Evolutionary conservation across 2,329 filamentous ascomycete genomes (phyloP), one percentile per base, ranked within the genome.

Genomic region (Fusarium subtropicale): DNA sequence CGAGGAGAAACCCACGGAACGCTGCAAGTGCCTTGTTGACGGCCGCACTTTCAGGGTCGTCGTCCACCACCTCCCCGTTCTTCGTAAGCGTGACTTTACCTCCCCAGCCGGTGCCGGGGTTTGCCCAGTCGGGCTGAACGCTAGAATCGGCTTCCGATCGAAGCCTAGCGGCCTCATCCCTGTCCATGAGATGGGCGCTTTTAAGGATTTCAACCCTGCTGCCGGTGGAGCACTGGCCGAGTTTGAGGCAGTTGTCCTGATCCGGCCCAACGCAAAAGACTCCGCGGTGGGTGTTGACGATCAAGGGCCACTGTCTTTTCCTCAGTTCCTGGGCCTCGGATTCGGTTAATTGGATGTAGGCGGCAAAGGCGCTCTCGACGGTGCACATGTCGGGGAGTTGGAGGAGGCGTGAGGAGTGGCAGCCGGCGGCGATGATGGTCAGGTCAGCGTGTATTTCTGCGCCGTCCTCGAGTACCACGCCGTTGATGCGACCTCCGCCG

Each of bases 191-290:
- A 39, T 48, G 22, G 22, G 48, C 33, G 33, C 48, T 38, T 22
- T 36, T 36, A 28, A 52, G 48, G 48, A 53, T 42, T 33, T 53
- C 50, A 42, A 39, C 36, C 50, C 38, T 53, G 31, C 48, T 52
- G 48, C 48, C 34, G 9, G 48, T 51, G 47, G 33, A 51, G 47
- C 47, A 51, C 33, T 51, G 47, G 22, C 47, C 47, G 4, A 51
- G 33, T 16, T 51, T 51, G 47, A 51, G 47, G 22, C 47, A 51
- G 47, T 51, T 51, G 1, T 51, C 47, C 31, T 51, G 47, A 28
- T 51, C 47, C 20, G 47, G 47, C 33, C 47, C 47, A n/a, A 51
- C 47, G 16, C 47, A 51, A 51, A 51, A 51, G 33, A 51, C 33
- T 34, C 47, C 47, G 47, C 47, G 47, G 33, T 51, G 47, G 1